phyloP scores from a whole-genome alignment of 2,329 filamentous ascomycete genomes.

The Myrmaecium sp. region DNA sequence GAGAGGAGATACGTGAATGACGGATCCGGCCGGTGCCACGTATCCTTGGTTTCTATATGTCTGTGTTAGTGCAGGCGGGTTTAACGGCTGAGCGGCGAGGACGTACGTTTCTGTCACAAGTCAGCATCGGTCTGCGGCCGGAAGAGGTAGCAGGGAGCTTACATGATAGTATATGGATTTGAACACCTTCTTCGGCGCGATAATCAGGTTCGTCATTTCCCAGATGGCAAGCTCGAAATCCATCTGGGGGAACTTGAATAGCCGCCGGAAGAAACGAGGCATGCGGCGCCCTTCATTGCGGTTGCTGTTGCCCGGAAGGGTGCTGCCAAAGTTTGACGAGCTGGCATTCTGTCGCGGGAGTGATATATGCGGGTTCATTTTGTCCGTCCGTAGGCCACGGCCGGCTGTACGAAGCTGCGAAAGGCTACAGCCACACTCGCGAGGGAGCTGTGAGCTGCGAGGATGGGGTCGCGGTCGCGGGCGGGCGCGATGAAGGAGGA shows the following conservation, averaged over 20 bases:
- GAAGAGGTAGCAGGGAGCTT: constrained; percentile 5
- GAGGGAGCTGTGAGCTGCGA: too few species aligned
- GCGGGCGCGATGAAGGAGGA: too few species aligned
- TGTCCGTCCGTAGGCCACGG: neutral
- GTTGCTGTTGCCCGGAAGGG: constrained; percentile 29
- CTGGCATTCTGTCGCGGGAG: constrained; percentile 38
- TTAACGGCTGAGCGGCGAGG: neutral
- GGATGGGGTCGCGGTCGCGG: too few species aligned
- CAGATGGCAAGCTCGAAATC: constrained; percentile 59
- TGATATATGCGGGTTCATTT: constrained; percentile 44
- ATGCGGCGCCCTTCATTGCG: constrained; percentile 38
- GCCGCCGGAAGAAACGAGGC: constrained; percentile 49
- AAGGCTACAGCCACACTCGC: too few species aligned
- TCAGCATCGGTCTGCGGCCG: constrained; percentile 2
- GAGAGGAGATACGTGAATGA: constrained; percentile 54
- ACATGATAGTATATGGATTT: constrained; percentile 55
- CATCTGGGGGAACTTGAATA: constrained; percentile 60
- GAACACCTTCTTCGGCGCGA: constrained; percentile 55
- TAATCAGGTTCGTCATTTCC: constrained; percentile 53
- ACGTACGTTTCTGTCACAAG: constrained; percentile 22
- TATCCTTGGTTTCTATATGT: constrained; percentile 46
- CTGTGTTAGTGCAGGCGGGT: constrained; percentile 4
- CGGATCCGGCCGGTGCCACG: constrained; percentile 51
- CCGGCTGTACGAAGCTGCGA: too few species aligned
- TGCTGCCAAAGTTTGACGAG: constrained; percentile 32